Conservation (phyloP, 768 basidiomycete species). For the Asterophora parasitica region DNA sequence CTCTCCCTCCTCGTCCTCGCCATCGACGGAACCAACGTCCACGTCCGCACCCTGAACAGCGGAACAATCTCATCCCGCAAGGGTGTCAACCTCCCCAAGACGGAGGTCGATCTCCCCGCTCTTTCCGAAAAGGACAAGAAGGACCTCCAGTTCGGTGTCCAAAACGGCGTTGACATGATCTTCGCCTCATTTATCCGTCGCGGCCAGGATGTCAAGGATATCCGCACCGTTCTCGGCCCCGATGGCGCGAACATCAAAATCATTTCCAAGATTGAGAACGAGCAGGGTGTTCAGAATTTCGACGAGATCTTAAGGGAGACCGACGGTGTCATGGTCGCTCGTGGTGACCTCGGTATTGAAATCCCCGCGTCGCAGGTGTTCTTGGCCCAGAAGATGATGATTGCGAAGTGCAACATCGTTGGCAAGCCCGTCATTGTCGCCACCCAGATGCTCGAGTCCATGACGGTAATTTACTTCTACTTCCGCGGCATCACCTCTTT, state of each 20-base stretch:
- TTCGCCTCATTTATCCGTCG: conserved; percentile 99
- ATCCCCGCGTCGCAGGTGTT: conserved; percentile 99
- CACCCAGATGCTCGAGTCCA: conserved; percentile 99
- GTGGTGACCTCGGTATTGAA: conserved; percentile 98
- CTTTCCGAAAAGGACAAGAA: conserved; percentile 98
- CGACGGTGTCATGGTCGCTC: conserved; percentile 99
- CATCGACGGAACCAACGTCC: conserved; percentile 77
- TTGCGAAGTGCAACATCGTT: conserved; percentile 95
- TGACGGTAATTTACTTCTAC: conserved; percentile 61
- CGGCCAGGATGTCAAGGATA: conserved; percentile 90
- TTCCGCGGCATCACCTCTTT: neutral
- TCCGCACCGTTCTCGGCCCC: conserved; percentile 89
- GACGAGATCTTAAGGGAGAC: conserved; percentile 94
- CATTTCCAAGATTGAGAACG: conserved; percentile 99
- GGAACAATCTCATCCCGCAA: conserved; percentile 94
- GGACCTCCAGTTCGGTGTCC: conserved; percentile 91
- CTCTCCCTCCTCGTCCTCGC: conserved; percentile 89
- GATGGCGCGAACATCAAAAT: conserved; percentile 97
- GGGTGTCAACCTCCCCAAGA: conserved; percentile 99
- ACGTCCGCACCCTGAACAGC: conserved; percentile 85
- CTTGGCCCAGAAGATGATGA: conserved; percentile 99
- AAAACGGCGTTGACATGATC: conserved; percentile 98
- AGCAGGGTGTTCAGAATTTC: conserved; percentile 98
- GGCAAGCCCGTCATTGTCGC: conserved; percentile 99
- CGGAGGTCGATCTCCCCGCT: conserved; percentile 94